Evolutionary conservation across 2,329 filamentous ascomycete genomes (phyloP), one percentile per base, ranked within the genome.

Genomic region (Penicillium expansum): DNA sequence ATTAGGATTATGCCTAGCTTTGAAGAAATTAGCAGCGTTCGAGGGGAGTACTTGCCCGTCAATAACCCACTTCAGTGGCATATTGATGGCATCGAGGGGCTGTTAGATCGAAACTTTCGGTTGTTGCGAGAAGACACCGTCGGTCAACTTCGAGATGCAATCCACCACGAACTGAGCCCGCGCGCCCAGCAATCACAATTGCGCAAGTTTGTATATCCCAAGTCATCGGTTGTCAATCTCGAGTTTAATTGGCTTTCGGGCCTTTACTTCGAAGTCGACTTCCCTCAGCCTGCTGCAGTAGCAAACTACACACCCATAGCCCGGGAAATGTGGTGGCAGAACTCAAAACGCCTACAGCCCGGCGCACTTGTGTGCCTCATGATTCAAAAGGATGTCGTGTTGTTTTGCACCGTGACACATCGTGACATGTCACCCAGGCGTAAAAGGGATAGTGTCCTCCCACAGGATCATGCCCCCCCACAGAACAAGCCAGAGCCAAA

Each of bases 21-120:
- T 3, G 60, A 73, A 24, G 74, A 77, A 51, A 75, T 76, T 44
- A 30, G 52, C 33, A 66, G 57, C 4, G n/a, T 50, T 13, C 60
- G 66, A 2, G 47, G 64, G 0, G 70, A 73, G 33, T 76, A 74
- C 53, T 62, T 75, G 20, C 74, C 74, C 1, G 61, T 62, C 11
- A 71, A 69, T 37, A 64, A 74, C 37, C 65, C 70, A 5, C 27
- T 33, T 10, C 65, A 72, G 32, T 69, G 67, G 61, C 66, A 73
- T 39, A 27, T 66, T 3, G 42, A 48, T 20, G 71, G 70, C 1
- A 54, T 70, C 9, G 56, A 54, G 1, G 65, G 71, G 27, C 65
- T 72, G 8, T 45, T 74, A 45, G 74, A 76, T 56, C 63, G 67
- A 10, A 70, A 74, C 37, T 76, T 76, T 59, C 69, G 73, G n/a